Evolutionary conservation across 2,329 filamentous ascomycete genomes (phyloP).

Genomic region (Pestalotiopsis sp.): DNA sequence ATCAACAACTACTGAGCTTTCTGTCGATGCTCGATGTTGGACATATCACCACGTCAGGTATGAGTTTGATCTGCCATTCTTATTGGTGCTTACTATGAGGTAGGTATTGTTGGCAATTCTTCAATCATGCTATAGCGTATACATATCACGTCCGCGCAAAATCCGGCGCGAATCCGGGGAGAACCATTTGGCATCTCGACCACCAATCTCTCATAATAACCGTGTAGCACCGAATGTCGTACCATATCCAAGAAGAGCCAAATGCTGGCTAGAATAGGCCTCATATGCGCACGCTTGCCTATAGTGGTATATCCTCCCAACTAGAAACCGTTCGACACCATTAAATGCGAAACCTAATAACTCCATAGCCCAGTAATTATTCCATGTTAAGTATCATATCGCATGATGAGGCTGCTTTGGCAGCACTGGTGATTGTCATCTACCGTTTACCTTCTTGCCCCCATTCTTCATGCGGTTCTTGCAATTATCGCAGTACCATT

Average conservation of each 20-base stretch:
- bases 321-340: neutral
- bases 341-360: neutral
- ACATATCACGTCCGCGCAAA: neutral
- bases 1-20: neutral
- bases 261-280: neutral
- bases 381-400: neutral
- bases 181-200: neutral
- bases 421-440: constrained; percentile 31
- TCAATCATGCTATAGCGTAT: neutral
- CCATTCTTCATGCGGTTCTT: constrained; percentile 65
- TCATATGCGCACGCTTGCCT: neutral
- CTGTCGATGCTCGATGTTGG: neutral
- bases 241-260: constrained; percentile 4
- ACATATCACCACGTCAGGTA: neutral
- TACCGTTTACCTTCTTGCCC: constrained; percentile 53
- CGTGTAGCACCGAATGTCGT: neutral
- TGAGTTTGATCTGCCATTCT: neutral
- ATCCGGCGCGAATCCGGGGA: neutral
- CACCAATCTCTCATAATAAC: neutral
- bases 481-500: constrained; percentile 83
- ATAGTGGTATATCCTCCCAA: constrained; percentile 6
- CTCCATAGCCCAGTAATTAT: neutral
- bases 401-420: neutral
- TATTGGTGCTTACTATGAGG: neutral
- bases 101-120: neutral